These are phyloP conservation scores for Aspergillus tubingensis DNA, from an alignment of 2,329 filamentous ascomycete genomes.

Conservation along the genomic window DNA sequence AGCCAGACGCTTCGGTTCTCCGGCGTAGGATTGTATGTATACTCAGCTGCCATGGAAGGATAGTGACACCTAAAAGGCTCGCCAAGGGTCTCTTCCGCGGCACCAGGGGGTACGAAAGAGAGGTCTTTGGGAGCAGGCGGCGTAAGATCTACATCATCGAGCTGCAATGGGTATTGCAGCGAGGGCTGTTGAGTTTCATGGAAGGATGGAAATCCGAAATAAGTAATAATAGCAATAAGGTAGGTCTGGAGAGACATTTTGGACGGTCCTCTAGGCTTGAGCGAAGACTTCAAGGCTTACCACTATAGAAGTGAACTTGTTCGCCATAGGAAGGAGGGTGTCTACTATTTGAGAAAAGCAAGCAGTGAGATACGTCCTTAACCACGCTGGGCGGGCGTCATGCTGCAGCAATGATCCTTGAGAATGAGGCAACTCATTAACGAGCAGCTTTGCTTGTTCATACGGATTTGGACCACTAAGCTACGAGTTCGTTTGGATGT, in stretches of 20 bases:
- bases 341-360: neutral
- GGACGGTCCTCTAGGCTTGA: neutral
- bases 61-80: neutral
- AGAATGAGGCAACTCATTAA: neutral
- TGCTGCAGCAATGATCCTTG: neutral
- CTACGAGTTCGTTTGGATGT: neutral
- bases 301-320: too few relatives aligned
- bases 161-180: neutral
- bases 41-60: slow-evolving; percentile 2
- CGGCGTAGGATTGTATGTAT: neutral
- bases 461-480: neutral
- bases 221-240: slow-evolving; percentile 2
- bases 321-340: neutral
- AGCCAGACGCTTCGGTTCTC: slow-evolving; percentile 1
- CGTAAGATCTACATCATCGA: too few relatives aligned
- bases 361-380: neutral
- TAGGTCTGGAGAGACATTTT: slow-evolving; percentile 11
- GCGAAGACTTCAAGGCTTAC: neutral
- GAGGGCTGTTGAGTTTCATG: neutral
- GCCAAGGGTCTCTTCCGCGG: neutral
- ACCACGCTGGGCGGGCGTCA: neutral
- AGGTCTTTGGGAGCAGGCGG: neutral
- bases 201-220: neutral
- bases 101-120: neutral
- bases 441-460: neutral